phyloP scores from a whole-genome alignment of 2,329 filamentous ascomycete genomes.

The Diaporthe humulicola region DNA sequence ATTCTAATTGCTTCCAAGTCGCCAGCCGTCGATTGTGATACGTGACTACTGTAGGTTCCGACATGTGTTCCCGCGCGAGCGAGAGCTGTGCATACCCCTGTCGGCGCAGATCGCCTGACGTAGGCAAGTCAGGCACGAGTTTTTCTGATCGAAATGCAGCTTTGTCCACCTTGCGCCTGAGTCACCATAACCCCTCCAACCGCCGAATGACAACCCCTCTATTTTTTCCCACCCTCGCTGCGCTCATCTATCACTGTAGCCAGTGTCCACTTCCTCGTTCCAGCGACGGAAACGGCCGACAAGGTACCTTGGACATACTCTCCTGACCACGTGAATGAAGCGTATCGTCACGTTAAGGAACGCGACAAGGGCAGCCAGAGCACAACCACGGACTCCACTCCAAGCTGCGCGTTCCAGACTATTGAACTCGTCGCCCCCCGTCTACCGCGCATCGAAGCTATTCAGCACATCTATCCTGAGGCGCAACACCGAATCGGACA shows the following conservation, averaged over 20 bases:
- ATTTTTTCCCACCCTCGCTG: neutral
- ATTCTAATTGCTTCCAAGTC: neutral
- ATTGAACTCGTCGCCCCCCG: neutral
- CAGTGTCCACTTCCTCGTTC: constrained; percentile 25
- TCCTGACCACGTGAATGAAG: constrained; percentile 32
- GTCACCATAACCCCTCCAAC: constrained; percentile 19
- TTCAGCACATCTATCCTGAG: constrained; percentile 10
- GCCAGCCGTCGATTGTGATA: neutral
- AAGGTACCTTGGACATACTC: neutral
- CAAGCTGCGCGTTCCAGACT: constrained; percentile 1
- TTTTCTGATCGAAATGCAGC: constrained; percentile 14
- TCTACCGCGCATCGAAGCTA: neutral
- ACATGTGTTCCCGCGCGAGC: neutral
- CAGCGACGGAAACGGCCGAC: constrained; percentile 25
- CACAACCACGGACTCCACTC: constrained; percentile 31
- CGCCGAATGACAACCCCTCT: constrained; percentile 17
- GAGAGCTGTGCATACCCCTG: neutral
- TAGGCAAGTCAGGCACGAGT: constrained; percentile 1
- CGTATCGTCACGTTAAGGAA: constrained; percentile 27
- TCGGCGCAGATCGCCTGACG: constrained; percentile 17
- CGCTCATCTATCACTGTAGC: neutral
- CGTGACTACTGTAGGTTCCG: neutral
- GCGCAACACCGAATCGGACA: constrained; percentile 3
- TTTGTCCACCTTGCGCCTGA: constrained; percentile 30
- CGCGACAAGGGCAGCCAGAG: constrained; percentile 30